Percentiles rank a stretch among this genome's conserved stretches.
Evolutionary conservation across 805 yeast genomes (phyloP).

Genomic region (Cyberlindnera amylophila): DNA sequence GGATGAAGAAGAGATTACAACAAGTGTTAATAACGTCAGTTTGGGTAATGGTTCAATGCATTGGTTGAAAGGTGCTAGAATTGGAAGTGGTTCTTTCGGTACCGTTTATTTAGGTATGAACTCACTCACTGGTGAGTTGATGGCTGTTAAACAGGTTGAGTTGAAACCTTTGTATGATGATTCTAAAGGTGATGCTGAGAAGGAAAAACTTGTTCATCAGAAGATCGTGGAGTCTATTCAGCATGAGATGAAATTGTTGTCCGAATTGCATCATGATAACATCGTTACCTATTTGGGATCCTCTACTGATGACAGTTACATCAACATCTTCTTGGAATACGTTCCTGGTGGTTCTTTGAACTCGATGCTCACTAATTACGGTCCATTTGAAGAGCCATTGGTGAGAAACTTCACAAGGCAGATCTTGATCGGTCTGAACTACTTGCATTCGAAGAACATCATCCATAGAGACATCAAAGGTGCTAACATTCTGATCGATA

Average conservation of each 20-base stretch:
- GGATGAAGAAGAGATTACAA: conserved; percentile 9
- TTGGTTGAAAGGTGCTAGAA: conserved; percentile 91
- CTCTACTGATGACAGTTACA: conserved; percentile 60
- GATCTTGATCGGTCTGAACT: conserved; percentile 68
- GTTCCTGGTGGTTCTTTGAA: conserved; percentile 75
- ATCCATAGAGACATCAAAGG: conserved; percentile 88
- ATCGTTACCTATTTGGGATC: conserved; percentile 92
- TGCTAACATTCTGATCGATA: conserved; percentile 78
- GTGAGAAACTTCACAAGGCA: conserved; percentile 71
- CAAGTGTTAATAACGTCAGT: conserved; percentile 11
- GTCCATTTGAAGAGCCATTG: conserved; percentile 76
- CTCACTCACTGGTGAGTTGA: conserved; percentile 86
- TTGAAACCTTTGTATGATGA: conserved; percentile 45
- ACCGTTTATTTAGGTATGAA: conserved; percentile 90
- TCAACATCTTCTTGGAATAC: conserved; percentile 79
- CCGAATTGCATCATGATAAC: conserved; percentile 82
- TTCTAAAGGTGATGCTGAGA: conserved; percentile 20
- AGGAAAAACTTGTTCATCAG: conserved; percentile 33
- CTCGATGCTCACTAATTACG: conserved; percentile 65
- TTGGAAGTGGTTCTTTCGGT: conserved; percentile 95
- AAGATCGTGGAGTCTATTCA: conserved; percentile 77
- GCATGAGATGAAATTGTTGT: conserved; percentile 73
- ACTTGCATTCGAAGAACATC: conserved; percentile 70
- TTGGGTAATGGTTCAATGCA: conserved; percentile 56
- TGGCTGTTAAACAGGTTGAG: conserved; percentile 96